phyloP scores from a whole-genome alignment of 441 rosid genomes.

The Brassica hybrid region DNA sequence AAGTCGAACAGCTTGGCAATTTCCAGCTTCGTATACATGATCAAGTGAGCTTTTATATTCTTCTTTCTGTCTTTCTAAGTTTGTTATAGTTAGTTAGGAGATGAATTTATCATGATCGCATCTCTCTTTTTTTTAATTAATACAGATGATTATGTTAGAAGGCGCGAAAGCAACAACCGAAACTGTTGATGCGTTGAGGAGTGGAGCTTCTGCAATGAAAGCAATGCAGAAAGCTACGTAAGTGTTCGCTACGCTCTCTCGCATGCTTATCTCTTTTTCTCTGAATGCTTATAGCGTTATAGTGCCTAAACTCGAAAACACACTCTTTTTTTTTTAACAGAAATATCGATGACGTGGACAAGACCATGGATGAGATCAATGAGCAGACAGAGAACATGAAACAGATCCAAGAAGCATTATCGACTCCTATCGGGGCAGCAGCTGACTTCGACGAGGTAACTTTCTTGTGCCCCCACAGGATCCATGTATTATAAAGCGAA shows the following conservation, averaged over 20 bases:
- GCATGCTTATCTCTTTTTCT: no score
- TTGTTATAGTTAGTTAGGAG: no score
- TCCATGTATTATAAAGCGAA: background rate
- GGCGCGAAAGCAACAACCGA: conserved; percentile 98
- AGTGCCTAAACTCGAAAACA: background rate
- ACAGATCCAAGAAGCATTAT: conserved; percentile 95
- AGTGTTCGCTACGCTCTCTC: conserved; percentile 30
- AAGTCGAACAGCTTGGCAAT: conserved; percentile 93
- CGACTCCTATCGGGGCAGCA: conserved; percentile 85
- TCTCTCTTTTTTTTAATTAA: conserved; percentile 2
- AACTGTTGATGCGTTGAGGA: conserved; percentile 95
- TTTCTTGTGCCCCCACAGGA: background rate
- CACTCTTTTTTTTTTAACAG: conserved; percentile 45
- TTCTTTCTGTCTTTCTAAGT: background rate
- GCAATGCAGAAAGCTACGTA: conserved; percentile 98
- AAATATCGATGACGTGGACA: conserved; percentile 93
- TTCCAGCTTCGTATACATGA: conserved; percentile 95
- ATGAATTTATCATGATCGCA: background rate
- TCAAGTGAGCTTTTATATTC: conserved; percentile 57
- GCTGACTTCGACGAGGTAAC: conserved; percentile 95
- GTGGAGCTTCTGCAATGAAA: conserved; percentile 95
- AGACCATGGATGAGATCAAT: conserved; percentile 97
- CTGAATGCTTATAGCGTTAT: background rate
- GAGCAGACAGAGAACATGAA: conserved; percentile 98
- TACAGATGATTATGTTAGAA: conserved; percentile 92